Evolutionary conservation across 331 rosid species (phyloP).

Genomic region (Acacia pycnantha): DNA sequence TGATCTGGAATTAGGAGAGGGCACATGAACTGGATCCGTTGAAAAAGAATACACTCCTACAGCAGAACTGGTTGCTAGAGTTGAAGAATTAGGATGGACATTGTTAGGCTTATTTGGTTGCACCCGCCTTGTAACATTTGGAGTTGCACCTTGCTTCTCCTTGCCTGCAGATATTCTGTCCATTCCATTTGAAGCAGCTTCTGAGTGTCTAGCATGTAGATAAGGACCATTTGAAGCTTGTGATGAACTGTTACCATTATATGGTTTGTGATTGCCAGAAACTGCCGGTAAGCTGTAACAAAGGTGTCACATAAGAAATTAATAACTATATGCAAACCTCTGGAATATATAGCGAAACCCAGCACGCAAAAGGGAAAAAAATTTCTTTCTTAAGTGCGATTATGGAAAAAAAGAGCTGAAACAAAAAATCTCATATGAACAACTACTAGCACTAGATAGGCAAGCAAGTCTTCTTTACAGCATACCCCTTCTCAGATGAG

Average conservation of each 20-base stretch:
- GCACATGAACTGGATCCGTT: slow-evolving; percentile 97
- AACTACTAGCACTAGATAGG: background rate
- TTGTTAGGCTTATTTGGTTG: slow-evolving; percentile 52
- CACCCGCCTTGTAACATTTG: slow-evolving; percentile 40
- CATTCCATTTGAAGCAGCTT: slow-evolving; percentile 37
- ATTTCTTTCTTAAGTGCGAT: background rate
- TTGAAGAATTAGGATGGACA: slow-evolving; percentile 37
- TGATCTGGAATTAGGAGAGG: slow-evolving; percentile 90
- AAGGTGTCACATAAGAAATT: slow-evolving; percentile 1
- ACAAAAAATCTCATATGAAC: background rate
- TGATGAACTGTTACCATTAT: slow-evolving; percentile 47
- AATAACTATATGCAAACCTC: slow-evolving; percentile 13
- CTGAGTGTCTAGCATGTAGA: slow-evolving; percentile 44
- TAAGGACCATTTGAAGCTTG: slow-evolving; percentile 49
- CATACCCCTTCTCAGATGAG: slow-evolving; percentile 69
- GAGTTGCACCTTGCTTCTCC: slow-evolving; percentile 46
- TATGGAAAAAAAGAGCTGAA: background rate
- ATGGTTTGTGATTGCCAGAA: slow-evolving; percentile 46
- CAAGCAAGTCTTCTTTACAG: background rate
- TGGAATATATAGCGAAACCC: background rate
- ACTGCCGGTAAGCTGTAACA: slow-evolving; percentile 56
- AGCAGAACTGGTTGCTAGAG: slow-evolving; percentile 58
- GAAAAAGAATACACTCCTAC: slow-evolving; percentile 90
- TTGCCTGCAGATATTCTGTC: slow-evolving; percentile 46
- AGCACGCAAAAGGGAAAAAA: background rate